Evolutionary conservation across 2,329 filamentous ascomycete genomes (phyloP), one percentile per base, ranked within the genome.

Genomic region (Lecanicillium sp.): DNA sequence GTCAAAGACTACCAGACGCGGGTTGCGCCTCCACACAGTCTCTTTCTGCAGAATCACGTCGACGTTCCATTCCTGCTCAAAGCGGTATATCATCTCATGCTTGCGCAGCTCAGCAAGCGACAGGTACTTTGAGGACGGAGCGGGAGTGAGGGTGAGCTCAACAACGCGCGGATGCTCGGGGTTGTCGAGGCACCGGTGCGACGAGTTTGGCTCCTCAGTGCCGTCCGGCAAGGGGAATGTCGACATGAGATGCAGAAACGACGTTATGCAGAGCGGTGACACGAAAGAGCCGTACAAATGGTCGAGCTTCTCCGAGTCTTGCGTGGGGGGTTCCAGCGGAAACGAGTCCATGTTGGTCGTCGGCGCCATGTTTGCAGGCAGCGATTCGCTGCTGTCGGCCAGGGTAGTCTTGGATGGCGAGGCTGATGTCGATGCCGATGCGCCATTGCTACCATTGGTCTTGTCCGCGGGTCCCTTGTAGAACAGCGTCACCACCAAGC

Each of bases 1-100:
- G 60, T 98, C 92, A 55, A 98, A 98, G 22, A 95, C 86, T 4
- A 90, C 88, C 9, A 96, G 70, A 8, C 90, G 78, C 48, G 89
- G 89, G 60, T 94, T 78, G 19, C 82, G 75, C 42, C 87, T 72
- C 68, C 82, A 87, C 22, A 90, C 69, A 20, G 68, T 75, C 54
- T 90, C 85, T 29, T 62, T 62, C 59, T 94, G 85, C 45, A 94
- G 69, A 15, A 85, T 76, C 12, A 90, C 82, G 59, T 94, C 85
- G 29, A 92, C 81, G 53, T 88, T 89, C 85, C 86, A 94, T 58
- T 90, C 84, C 45, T 79, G 75, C 71, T 94, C 86, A 53, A 94
- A 94, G 14, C 80, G 74, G 65, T 85, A 87, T 43, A 94, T 79
- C 43, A 79, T 76, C 63, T 90, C 85, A 57, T 94, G 82, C 53